phyloP scores from a whole-genome alignment of 2,329 filamentous ascomycete species.

The Calonectria hawksworthii region DNA sequence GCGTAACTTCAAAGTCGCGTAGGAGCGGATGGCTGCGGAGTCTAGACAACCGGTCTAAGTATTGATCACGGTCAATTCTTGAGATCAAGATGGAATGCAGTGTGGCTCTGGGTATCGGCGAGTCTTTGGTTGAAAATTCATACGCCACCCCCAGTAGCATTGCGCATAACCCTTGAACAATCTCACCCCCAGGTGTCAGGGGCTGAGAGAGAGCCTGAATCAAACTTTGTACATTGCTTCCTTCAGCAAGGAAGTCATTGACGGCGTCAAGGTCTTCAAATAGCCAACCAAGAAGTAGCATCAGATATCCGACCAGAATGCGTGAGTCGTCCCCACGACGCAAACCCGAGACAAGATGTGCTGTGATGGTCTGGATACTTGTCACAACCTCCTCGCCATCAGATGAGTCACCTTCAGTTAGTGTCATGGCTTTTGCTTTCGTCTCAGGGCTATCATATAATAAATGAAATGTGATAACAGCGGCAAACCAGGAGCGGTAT shows the following conservation, averaged over 20 bases:
- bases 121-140: slow-evolving; percentile 98
- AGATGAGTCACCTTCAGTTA: slow-evolving; percentile 90
- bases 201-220: slow-evolving; percentile 80
- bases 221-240: slow-evolving; percentile 90
- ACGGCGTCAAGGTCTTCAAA: slow-evolving; percentile 94
- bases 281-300: slow-evolving; percentile 89
- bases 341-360: slow-evolving; percentile 86
- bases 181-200: slow-evolving; percentile 67
- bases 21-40: slow-evolving; percentile 84
- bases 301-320: slow-evolving; percentile 86
- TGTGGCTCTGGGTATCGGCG: slow-evolving; percentile 85
- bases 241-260: slow-evolving; percentile 93
- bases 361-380: slow-evolving; percentile 88
- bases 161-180: slow-evolving; percentile 87
- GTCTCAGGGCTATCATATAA: slow-evolving; percentile 84
- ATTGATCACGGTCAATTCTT: slow-evolving; percentile 87
- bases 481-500: slow-evolving; percentile 91
- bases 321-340: slow-evolving; percentile 83
- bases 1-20: slow-evolving; percentile 89
- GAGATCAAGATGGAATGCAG: slow-evolving; percentile 84
- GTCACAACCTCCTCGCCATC: slow-evolving; percentile 96
- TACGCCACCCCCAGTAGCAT: slow-evolving; percentile 90
- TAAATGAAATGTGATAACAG: slow-evolving; percentile 88
- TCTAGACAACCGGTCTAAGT: slow-evolving; percentile 84
- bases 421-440: slow-evolving; percentile 83